These are phyloP conservation scores for Penstemon barbatus DNA, from an alignment of 257 asterid genomes.

Conservation along the genomic window DNA sequence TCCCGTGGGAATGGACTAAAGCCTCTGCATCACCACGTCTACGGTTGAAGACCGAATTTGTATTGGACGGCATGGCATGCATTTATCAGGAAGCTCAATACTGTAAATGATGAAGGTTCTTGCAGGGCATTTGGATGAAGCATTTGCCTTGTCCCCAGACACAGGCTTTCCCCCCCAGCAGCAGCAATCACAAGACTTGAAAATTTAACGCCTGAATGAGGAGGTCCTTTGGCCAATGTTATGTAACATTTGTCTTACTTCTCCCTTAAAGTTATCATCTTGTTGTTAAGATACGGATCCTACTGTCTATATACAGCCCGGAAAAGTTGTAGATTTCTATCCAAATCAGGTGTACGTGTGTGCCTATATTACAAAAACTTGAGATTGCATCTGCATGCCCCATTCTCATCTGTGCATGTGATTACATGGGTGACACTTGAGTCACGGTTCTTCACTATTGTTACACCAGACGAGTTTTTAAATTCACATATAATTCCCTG, in stretches of 20 bases:
- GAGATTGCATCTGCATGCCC: slow-evolving; percentile 86
- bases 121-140: slow-evolving; percentile 26
- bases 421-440: slow-evolving; percentile 75
- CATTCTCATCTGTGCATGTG: slow-evolving; percentile 75
- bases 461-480: slow-evolving; percentile 49
- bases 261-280: background rate
- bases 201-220: background rate
- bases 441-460: slow-evolving; percentile 72
- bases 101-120: slow-evolving; percentile 57
- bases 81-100: slow-evolving; percentile 53
- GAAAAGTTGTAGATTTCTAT: background rate
- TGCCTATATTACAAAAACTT: too few relatives aligned
- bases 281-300: background rate
- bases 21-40: slow-evolving; percentile 55
- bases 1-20: slow-evolving; percentile 66
- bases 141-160: slow-evolving; percentile 32
- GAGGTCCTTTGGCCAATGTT: background rate
- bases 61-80: slow-evolving; percentile 36
- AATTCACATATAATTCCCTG: slow-evolving; percentile 64
- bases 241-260: too few relatives aligned
- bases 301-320: background rate
- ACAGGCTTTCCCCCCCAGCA: slow-evolving; percentile 95
- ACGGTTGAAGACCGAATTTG: slow-evolving; percentile 31
- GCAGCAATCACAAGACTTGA: slow-evolving; percentile 63
- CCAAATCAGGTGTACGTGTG: too few relatives aligned